A percentile compares a stretch with the other conserved stretches of the same genome.
Evolutionary conservation across 2,329 filamentous ascomycete genomes (phyloP).

Genomic region (Botrytis fragariae): DNA sequence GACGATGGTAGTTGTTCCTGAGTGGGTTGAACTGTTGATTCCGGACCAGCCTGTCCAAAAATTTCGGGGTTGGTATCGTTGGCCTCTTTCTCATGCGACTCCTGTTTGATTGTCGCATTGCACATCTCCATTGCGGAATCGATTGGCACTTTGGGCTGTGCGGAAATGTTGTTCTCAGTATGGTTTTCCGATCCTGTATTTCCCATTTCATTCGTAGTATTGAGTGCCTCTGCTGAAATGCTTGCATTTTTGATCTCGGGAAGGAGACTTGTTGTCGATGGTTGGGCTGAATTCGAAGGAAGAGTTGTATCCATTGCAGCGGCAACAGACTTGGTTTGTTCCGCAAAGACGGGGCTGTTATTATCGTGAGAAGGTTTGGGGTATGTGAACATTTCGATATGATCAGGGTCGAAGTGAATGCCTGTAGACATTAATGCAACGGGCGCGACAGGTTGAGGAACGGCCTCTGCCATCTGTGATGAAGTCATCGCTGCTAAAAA

Average conservation of each 20-base stretch:
- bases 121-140: not conserved
- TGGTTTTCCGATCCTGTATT: not conserved
- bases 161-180: not conserved
- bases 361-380: not conserved
- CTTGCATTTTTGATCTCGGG: not conserved
- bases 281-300: not conserved
- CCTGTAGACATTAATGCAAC: constrained; percentile 18
- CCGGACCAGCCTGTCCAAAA: not conserved
- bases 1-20: not conserved
- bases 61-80: not conserved
- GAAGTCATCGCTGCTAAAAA: constrained; percentile 40
- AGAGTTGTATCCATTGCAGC: not conserved
- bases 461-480: constrained; percentile 30
- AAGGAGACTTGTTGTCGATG: not conserved
- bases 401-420: not conserved
- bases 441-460: constrained; percentile 11
- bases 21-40: not conserved
- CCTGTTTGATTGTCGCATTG: not conserved
- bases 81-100: not conserved
- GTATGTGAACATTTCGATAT: not conserved
- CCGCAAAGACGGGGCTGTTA: not conserved
- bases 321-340: not conserved
- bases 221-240: not conserved
- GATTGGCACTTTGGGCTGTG: not conserved
- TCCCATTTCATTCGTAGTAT: not conserved